Evolutionary conservation across 2,329 filamentous ascomycete species (phyloP).

Genomic region (Thelonectria olida): DNA sequence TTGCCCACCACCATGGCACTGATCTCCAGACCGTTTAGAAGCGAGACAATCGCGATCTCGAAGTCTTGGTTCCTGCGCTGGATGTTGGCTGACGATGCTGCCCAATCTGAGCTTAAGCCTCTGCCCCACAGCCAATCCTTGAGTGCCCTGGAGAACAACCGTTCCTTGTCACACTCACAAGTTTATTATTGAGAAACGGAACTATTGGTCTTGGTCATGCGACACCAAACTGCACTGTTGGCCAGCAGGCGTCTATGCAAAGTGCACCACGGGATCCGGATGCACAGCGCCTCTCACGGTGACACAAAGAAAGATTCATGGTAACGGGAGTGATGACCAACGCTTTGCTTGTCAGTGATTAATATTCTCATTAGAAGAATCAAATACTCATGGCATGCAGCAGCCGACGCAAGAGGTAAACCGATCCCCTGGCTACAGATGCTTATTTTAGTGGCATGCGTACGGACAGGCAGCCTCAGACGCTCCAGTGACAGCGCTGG

Average conservation of each 20-base stretch:
- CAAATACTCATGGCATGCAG: conserved; percentile 32
- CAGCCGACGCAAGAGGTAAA: conserved; percentile 21
- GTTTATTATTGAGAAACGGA: conserved; percentile 5
- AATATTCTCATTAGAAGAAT: conserved; percentile 37
- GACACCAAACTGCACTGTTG: conserved; percentile 10
- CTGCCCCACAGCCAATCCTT: not conserved
- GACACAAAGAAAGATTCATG: not conserved
- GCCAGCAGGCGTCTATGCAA: not conserved
- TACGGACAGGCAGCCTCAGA: conserved; percentile 20
- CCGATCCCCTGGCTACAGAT: conserved; percentile 33
- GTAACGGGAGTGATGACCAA: conserved; percentile 13
- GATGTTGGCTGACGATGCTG: conserved; percentile 19
- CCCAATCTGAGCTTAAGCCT: not conserved
- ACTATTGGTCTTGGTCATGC: conserved; percentile 15
- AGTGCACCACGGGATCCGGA: not conserved
- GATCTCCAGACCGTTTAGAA: not conserved
- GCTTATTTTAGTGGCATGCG: conserved; percentile 41
- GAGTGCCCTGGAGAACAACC: not conserved
- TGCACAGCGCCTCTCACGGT: not conserved
- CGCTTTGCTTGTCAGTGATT: not conserved
- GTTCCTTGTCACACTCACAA: conserved; percentile 5
- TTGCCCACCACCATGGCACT: not conserved
- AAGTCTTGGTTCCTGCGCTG: not conserved
- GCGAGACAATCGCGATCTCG: conserved; percentile 9
- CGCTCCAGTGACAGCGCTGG: conserved; percentile 28